Base-by-base conservation (phyloP, 257 asterid species). In the Cynanchum wilfordii region DNA sequence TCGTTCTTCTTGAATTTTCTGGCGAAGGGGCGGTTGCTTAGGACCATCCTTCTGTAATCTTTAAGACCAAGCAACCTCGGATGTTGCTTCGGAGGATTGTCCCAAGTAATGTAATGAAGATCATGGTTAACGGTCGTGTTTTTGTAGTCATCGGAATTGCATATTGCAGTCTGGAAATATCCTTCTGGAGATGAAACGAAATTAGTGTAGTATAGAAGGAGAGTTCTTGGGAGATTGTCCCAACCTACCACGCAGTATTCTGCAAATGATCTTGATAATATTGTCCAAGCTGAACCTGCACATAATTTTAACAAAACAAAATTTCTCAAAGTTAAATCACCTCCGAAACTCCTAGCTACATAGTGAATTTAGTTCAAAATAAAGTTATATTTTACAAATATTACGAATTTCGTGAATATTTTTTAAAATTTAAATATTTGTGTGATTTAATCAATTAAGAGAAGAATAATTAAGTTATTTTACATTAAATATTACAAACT, bases 221-320 rank as follows among this genome's bases (percentile, higher is more conserved):
- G 94, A 47, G 86, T 87, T 78, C 98, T 72, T 3, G 98, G 97
- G 40, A 92, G 86, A 54, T 90, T 92, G 79, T 92, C 97, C 90
- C 89, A 92, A 0, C 98, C 98, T 50, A 84, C 50, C 50, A 92
- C 71, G 76, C 88, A 77, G 85, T 88, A 90, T 72, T 90, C 97
- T 2, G 95, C 77, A 59, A 92, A 92, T 63, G 96, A 82, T 86
- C 98, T 85, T 42, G 96, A 90, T 68, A 92, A 60, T 58, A 90
- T 71, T 44, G 92, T 87, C 98, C 98, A 92, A 65, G 98, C 98
- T 20, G 98, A 92, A 50, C 98, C 96, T 92, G 85, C 67, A 77
- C 65, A 75, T 27, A 58, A 71, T 25, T 2, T 1, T 33, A 33
- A 33, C 38, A 33, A 33, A 33, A 33, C 38, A 33, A 47, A 65